Conservation (phyloP, 352 stramenopile species). For the Aphanomyces stellatus region DNA sequence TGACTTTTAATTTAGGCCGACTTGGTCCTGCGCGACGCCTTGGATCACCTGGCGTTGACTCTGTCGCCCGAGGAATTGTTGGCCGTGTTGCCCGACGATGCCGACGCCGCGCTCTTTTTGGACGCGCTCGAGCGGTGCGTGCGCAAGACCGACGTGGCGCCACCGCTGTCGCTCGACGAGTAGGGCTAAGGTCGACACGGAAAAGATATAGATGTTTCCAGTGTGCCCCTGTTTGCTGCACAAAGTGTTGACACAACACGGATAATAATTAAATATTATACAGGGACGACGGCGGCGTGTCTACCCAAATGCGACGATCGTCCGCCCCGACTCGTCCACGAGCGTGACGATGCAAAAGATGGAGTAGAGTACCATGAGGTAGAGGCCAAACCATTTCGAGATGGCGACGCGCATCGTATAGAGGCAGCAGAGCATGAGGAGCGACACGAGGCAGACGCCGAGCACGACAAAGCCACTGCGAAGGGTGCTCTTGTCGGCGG, state of each 20-base stretch:
- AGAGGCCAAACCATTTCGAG: constrained; percentile 22
- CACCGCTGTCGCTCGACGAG: too few relatives aligned
- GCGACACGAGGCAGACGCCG: constrained; percentile 12
- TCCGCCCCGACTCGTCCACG: too few relatives aligned
- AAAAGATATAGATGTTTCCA: too few relatives aligned
- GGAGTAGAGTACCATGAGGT: constrained; percentile 21
- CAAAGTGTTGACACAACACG: too few relatives aligned
- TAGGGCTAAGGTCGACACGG: too few relatives aligned
- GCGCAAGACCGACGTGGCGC: not conserved
- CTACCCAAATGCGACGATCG: too few relatives aligned
- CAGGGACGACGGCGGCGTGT: too few relatives aligned
- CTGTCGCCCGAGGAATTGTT: constrained; percentile 66
- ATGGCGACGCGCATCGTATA: not conserved
- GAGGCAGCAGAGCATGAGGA: constrained; percentile 11
- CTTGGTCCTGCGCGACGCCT: constrained; percentile 47
- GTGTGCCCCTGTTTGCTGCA: too few relatives aligned
- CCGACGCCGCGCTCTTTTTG: constrained; percentile 26
- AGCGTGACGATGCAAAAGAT: constrained; percentile 21
- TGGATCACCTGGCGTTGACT: constrained; percentile 62
- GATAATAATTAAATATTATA: too few relatives aligned
- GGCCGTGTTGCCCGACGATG: constrained; percentile 67
- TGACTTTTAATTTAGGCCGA: constrained; percentile 2
- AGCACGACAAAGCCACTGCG: constrained; percentile 23
- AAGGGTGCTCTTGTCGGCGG: constrained; percentile 19
- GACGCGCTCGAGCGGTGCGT: not conserved